A percentile compares a stretch with the other conserved stretches of the same genome.
These are phyloP conservation scores for Penicillium sp. DNA, from an alignment of 2,329 filamentous ascomycete species.

Conservation along the genomic window DNA sequence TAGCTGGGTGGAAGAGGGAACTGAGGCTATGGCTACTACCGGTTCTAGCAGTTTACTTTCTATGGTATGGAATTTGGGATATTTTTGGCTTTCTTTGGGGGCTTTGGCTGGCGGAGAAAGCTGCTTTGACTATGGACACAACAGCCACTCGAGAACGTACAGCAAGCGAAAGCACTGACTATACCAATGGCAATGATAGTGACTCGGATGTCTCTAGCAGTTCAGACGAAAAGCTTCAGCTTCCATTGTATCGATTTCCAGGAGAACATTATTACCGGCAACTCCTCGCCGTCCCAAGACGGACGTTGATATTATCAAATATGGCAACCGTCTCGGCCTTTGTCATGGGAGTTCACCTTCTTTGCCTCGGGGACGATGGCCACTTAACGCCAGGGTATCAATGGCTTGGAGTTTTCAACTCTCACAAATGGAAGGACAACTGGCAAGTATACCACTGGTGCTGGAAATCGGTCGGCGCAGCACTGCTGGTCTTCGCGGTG, in stretches of 20 bases:
- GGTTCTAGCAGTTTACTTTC: slow-evolving; percentile 15
- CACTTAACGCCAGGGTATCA: slow-evolving; percentile 19
- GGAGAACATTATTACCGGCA: background rate
- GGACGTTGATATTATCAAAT: background rate
- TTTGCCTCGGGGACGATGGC: slow-evolving; percentile 21
- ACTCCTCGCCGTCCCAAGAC: background rate
- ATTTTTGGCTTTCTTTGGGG: slow-evolving; percentile 21
- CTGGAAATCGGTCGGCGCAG: slow-evolving; percentile 20
- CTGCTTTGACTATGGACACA: too few species aligned
- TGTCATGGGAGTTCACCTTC: slow-evolving; percentile 17
- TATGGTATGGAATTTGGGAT: slow-evolving; percentile 23
- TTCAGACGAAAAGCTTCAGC: background rate
- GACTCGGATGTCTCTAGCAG: background rate
- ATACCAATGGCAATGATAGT: too few species aligned
- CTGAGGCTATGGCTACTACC: slow-evolving; percentile 15
- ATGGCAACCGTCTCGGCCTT: slow-evolving; percentile 12
- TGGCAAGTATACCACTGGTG: slow-evolving; percentile 18
- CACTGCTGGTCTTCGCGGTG: slow-evolving; percentile 19
- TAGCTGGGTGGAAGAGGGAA: slow-evolving; percentile 17
- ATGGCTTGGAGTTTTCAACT: slow-evolving; percentile 17
- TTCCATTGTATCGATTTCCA: background rate
- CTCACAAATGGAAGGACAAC: slow-evolving; percentile 18
- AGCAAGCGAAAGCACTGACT: too few species aligned
- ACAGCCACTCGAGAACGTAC: too few species aligned
- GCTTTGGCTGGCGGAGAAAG: slow-evolving; percentile 19